Conservation (phyloP, 2,329 filamentous ascomycete species). For the Diplodia intermedia region DNA sequence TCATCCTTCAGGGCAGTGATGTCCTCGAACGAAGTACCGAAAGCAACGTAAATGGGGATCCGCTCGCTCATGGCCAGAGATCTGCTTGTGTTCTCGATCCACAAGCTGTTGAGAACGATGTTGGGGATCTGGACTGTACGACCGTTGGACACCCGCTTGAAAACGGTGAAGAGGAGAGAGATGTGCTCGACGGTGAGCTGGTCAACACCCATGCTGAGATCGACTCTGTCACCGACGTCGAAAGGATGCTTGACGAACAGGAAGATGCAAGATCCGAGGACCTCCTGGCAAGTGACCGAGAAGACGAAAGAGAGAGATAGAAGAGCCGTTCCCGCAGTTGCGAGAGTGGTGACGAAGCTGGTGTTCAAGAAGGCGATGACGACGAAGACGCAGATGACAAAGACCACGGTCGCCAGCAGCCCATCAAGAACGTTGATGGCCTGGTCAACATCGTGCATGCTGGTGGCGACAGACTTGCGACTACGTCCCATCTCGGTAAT, state of each 20-base stretch:
- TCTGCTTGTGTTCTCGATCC: conserved; percentile 92
- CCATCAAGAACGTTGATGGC: conserved; percentile 90
- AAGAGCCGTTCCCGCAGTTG: conserved; percentile 88
- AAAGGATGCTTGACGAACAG: conserved; percentile 98
- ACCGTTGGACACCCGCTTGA: conserved; percentile 81
- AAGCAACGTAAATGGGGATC: conserved; percentile 79
- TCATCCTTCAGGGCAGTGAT: conserved; percentile 84
- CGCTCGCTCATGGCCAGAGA: conserved; percentile 91
- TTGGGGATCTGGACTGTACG: conserved; percentile 87
- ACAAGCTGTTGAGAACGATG: conserved; percentile 87
- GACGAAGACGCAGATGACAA: conserved; percentile 81
- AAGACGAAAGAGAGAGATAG: conserved; percentile 98
- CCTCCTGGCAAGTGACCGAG: conserved; percentile 87
- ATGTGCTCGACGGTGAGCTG: conserved; percentile 89
- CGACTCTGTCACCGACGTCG: conserved; percentile 93
- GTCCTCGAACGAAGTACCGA: conserved; percentile 87
- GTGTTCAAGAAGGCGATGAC: conserved; percentile 90
- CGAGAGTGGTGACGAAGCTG: conserved; percentile 82
- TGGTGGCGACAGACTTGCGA: conserved; percentile 85
- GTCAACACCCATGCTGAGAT: conserved; percentile 68
- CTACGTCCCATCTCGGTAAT: conserved; percentile 83
- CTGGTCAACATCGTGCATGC: conserved; percentile 97
- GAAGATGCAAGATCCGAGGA: conserved; percentile 98
- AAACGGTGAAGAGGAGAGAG: conserved; percentile 90
- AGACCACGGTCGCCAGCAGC: conserved; percentile 80